A percentile compares a stretch with the other conserved stretches of the same genome.
These are phyloP conservation scores for Phytophthora litchii DNA, from an alignment of 352 stramenopile genomes.

Conservation along the genomic window DNA sequence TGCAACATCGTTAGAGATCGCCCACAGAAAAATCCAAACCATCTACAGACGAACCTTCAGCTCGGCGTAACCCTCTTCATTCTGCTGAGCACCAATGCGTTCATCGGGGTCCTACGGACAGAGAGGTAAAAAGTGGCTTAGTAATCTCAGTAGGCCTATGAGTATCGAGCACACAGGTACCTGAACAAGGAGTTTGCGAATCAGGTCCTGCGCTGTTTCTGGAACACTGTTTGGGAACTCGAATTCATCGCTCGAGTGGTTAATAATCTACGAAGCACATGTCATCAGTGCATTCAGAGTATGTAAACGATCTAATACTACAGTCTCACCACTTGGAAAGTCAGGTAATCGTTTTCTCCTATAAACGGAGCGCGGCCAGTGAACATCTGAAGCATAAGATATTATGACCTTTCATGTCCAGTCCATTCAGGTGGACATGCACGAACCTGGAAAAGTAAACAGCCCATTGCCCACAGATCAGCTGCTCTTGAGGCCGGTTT, in stretches of 20 bases:
- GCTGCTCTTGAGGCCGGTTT: constrained; percentile 72
- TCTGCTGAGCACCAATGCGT: constrained; percentile 72
- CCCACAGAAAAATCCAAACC: neutral
- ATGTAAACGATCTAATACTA: neutral
- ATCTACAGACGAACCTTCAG: constrained; percentile 58
- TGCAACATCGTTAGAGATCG: constrained; percentile 10
- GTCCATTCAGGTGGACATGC: neutral
- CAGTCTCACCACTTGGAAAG: constrained; percentile 81
- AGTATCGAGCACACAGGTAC: constrained; percentile 15
- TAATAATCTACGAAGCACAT: constrained; percentile 62
- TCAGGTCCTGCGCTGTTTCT: constrained; percentile 71
- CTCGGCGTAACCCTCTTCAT: constrained; percentile 67
- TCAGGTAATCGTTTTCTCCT: constrained; percentile 92
- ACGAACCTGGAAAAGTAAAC: constrained; percentile 84
- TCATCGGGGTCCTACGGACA: constrained; percentile 49
- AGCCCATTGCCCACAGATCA: constrained; percentile 92
- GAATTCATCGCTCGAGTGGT: constrained; percentile 80
- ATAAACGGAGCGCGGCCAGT: constrained; percentile 85
- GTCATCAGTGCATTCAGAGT: constrained; percentile 10
- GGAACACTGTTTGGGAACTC: constrained; percentile 74
- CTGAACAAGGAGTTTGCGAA: constrained; percentile 78
- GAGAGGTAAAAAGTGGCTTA: neutral
- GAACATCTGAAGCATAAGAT: constrained; percentile 60
- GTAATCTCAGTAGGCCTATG: neutral
- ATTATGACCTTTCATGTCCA: neutral